Evolutionary conservation across 768 basidiomycete species (phyloP).

Genomic region (Hortiboletus campestris): DNA sequence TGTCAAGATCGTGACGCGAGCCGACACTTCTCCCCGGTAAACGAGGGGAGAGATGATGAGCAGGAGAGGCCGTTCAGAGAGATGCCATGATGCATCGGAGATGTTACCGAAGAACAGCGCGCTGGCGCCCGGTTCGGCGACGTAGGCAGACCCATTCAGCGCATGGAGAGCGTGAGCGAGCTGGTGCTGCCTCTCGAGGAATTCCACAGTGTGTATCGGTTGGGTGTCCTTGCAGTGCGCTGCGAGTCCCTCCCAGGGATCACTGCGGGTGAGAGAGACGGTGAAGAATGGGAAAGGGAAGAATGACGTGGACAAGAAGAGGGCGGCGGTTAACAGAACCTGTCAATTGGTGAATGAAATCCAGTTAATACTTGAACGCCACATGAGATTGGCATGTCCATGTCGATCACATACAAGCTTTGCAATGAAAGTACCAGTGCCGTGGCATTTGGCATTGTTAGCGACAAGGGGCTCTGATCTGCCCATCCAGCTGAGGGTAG

Average conservation of each 20-base stretch:
- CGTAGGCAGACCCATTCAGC: conserved; percentile 63
- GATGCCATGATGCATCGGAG: conserved; percentile 56
- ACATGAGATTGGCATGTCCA: neutral
- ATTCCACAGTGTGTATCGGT: conserved; percentile 49
- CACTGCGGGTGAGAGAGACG: neutral
- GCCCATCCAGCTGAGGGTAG: conserved; percentile 5
- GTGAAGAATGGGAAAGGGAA: neutral
- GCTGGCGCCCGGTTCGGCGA: conserved; percentile 76
- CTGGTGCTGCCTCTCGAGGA: conserved; percentile 48
- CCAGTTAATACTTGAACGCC: neutral
- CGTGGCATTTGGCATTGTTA: neutral
- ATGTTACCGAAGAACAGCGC: conserved; percentile 74
- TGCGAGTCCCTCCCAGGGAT: conserved; percentile 28
- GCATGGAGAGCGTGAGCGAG: conserved; percentile 50
- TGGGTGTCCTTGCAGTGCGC: conserved; percentile 47
- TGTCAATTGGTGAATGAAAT: conserved; percentile 4
- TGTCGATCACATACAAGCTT: conserved; percentile 14
- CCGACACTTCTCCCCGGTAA: conserved; percentile 27
- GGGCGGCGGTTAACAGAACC: conserved; percentile 9
- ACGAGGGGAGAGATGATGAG: conserved; percentile 54
- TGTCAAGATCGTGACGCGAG: conserved; percentile 62
- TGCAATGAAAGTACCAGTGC: neutral
- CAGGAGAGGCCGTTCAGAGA: conserved; percentile 79
- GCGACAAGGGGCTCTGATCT: neutral
- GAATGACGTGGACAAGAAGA: conserved; percentile 5